Evolutionary conservation across 306 rosid species (phyloP), one percentile per base, ranked within the genome.

Genomic region (Herpetospermum pedunculosum): DNA sequence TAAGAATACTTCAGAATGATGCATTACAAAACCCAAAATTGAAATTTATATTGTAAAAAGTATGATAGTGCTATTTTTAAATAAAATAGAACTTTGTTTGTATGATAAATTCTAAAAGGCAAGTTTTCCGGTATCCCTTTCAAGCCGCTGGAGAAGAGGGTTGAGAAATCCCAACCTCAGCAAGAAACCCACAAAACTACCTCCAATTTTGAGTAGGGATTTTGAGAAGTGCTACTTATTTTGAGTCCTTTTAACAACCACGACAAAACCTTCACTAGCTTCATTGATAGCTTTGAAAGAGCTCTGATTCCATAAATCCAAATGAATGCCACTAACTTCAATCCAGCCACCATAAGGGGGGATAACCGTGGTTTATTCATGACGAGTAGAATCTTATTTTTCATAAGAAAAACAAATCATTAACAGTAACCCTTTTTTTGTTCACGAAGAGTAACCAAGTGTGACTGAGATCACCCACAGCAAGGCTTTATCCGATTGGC

Each of bases 1-100:
- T 50, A 72, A 74, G 43, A 65, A 65, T 23, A 77, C 68, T 30
- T 80, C 10, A 73, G 14, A 25, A 23, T 25, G 37, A 68, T 43
- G 54, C 32, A 68, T 26, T 29, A 43, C 64, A 53, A 13, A 73
- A 34, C 16, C 23, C 21, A 14, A 14, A 58, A 58, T 68, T 68
- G 54, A 6, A 68, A 12, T 21, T 6, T 13, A 23, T 23, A 68
- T 43, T 41, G 34, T 1, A 14, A 15, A 6, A 41, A 62, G 69
- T 62, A 13, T 23, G 9, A 11, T 43, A 38, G 4, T 4, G 23
- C 72, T 23, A 5, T 25, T 40, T 63, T 23, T 8, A 58, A 58
- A 34, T 18, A 10, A 32, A 60, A n/a, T 6, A 60, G 2, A 8
- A 59, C 14, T 28, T 34, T 34, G 69, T 60, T 29, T 1, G 44